Evolutionary conservation across 2,329 filamentous ascomycete genomes (phyloP), one percentile per base, ranked within the genome.

Genomic region (Aspergillus transmontanensis): DNA sequence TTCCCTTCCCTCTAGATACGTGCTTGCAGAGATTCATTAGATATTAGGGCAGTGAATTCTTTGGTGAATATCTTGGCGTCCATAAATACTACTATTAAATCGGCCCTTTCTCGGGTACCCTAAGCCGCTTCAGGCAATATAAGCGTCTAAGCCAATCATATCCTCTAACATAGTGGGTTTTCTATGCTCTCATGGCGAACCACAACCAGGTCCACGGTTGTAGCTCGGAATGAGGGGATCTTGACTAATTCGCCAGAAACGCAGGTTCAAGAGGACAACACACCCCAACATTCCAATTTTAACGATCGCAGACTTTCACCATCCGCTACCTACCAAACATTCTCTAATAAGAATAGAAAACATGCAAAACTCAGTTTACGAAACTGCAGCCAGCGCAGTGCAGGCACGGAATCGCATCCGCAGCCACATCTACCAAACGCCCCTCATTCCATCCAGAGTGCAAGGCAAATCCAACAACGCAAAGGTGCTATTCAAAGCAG

Each of bases 391-490:
- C 6, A 59, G n/a, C 10, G 57, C 45, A 9, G 57, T 59, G 30
- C 57, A 59, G 5, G 57, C 57, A 7, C 12, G 57, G 45, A 41
- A 39, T 19, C 57, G 57, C 57, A 59, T 59, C n/a, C 57, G 32
- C 57, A 28, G 50, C 12, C 57, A 59, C 57, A 51, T 59, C 57
- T 51, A 59, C 45, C 45, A 59, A 30, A 59, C 57, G 19, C 32
- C 45, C 7, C 57, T 59, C 43, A 51, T 59, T 12, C 57, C 43
- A 26, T 16, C 57, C 45, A 6, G 57, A 23, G 30, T 4, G n/a
- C 30, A 59, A 32, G 48, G 48, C 14, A 51, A 51, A n/a, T 16
- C 14, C 48, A 19, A 30, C 4, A 16, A 16, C 7, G n/a, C 43
- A 10, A 51, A 28, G 1, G 45, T 51, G 3, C 57, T 59, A 19